These are phyloP conservation scores for Orychophragmus violaceus DNA, from an alignment of 345 rosid genomes.

Conservation along the genomic window DNA sequence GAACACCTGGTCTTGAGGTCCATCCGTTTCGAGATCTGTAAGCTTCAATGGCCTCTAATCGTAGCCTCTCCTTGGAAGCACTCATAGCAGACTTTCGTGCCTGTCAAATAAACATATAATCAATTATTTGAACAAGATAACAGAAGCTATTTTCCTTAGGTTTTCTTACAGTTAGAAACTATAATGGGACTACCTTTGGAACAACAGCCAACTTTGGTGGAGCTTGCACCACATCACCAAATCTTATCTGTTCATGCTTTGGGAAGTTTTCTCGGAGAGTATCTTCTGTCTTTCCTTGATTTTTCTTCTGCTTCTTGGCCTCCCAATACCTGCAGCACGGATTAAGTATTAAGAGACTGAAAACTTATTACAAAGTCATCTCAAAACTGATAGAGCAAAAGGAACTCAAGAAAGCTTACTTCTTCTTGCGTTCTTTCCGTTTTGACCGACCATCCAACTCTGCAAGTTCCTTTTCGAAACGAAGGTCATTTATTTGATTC, in stretches of 20 bases:
- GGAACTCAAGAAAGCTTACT: constrained; percentile 28
- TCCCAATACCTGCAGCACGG: constrained; percentile 57
- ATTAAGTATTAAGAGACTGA: no score
- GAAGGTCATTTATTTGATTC: constrained; percentile 56
- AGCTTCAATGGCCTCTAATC: constrained; percentile 70
- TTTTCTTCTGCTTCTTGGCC: constrained; percentile 64
- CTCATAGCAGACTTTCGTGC: constrained; percentile 35
- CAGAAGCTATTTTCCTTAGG: not conserved
- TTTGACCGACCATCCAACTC: constrained; percentile 37
- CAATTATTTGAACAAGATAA: not conserved
- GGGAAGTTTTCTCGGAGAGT: constrained; percentile 46
- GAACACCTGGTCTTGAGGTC: constrained; percentile 63
- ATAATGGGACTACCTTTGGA: constrained; percentile 49
- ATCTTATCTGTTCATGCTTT: constrained; percentile 54
- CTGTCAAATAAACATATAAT: constrained; percentile 35
- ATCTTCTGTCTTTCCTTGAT: constrained; percentile 40
- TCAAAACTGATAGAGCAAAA: not conserved
- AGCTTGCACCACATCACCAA: constrained; percentile 86
- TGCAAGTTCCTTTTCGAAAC: constrained; percentile 43
- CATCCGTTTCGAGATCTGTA: constrained; percentile 72
- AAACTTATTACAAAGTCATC: not conserved
- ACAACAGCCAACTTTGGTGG: constrained; percentile 61
- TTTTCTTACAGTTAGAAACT: not conserved
- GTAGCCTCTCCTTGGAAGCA: constrained; percentile 66
- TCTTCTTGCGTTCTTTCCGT: constrained; percentile 63